A percentile compares a stretch with the other conserved stretches of the same genome.
phyloP scores from a whole-genome alignment of 257 asterid species.

The Solanum appendiculatum region DNA sequence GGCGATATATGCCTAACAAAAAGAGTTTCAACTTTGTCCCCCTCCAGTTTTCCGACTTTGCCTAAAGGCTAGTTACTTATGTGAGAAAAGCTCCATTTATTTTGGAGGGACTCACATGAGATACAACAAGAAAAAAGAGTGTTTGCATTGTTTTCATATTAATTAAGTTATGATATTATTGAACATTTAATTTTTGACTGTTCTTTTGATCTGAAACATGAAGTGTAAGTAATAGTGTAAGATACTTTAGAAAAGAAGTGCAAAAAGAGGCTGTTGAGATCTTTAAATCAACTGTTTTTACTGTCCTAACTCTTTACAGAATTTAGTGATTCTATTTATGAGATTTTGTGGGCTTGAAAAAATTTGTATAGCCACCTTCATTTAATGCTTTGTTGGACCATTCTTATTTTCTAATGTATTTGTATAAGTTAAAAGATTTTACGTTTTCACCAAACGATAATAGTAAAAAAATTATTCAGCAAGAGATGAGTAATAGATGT shows the following conservation, averaged over 20 bases:
- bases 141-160: not conserved
- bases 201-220: not conserved
- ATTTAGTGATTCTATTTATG: not conserved
- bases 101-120: no score
- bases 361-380: not conserved
- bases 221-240: not conserved
- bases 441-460: no score
- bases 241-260: not conserved
- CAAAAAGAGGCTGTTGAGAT: not conserved
- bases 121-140: no score
- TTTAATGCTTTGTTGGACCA: not conserved
- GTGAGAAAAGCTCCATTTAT: no score
- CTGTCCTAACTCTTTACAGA: not conserved
- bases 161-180: not conserved
- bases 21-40: no score
- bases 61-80: no score
- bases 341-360: not conserved
- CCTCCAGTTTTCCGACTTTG: no score
- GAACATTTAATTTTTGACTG: not conserved
- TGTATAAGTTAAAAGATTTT: no score
- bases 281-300: not conserved
- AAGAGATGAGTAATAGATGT: no score
- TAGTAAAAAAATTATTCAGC: no score
- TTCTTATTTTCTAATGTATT: no score
- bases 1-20: no score